Conservation (phyloP, 2,329 filamentous ascomycete genomes). For the Penicillium sp. region DNA sequence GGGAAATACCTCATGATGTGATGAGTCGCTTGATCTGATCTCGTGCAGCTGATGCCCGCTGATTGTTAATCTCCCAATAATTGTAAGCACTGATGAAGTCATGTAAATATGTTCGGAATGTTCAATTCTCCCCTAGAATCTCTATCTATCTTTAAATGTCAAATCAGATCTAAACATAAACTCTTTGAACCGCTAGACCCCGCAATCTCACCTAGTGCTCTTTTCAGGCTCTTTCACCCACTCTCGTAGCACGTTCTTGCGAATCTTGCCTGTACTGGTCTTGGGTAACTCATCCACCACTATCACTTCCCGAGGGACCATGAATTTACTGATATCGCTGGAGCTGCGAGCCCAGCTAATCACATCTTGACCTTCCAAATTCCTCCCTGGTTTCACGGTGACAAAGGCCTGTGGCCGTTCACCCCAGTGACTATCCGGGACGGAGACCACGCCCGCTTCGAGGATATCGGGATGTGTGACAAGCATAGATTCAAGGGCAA, state of each 20-base stretch:
- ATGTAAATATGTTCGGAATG: background rate
- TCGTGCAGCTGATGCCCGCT: slow-evolving; percentile 4
- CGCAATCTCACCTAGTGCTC: background rate
- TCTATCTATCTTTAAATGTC: background rate
- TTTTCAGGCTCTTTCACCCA: slow-evolving; percentile 67
- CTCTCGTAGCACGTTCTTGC: slow-evolving; percentile 88
- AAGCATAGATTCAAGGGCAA: slow-evolving; percentile 87
- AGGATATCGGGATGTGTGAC: slow-evolving; percentile 84
- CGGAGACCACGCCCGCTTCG: slow-evolving; percentile 86
- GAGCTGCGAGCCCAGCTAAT: slow-evolving; percentile 83
- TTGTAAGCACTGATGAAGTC: background rate
- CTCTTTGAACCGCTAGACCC: background rate
- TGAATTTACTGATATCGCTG: slow-evolving; percentile 83
- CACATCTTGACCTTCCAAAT: slow-evolving; percentile 64
- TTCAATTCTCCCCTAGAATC: background rate
- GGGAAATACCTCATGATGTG: background rate
- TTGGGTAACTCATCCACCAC: slow-evolving; percentile 88
- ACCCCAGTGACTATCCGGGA: slow-evolving; percentile 88
- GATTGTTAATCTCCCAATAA: background rate
- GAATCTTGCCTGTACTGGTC: slow-evolving; percentile 93
- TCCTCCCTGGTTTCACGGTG: slow-evolving; percentile 70
- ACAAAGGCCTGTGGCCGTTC: slow-evolving; percentile 94
- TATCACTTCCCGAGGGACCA: slow-evolving; percentile 74
- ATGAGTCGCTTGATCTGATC: slow-evolving; percentile 10
- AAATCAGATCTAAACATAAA: background rate